phyloP scores from a whole-genome alignment of 129 eudicot species.

The Calendula officinalis region DNA sequence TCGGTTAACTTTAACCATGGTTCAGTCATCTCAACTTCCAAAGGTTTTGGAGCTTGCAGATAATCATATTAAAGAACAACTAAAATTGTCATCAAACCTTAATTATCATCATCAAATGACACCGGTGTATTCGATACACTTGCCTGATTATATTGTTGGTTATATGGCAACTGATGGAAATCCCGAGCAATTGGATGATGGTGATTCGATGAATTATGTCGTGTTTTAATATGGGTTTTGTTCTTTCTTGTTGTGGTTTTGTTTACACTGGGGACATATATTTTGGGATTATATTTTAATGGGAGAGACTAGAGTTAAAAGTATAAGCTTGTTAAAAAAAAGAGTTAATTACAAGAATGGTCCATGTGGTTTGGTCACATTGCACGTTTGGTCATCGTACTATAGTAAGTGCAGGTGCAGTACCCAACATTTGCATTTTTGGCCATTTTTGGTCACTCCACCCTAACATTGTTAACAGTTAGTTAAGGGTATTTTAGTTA shows the following conservation, averaged over 20 bases:
- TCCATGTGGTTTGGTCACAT: too few relatives aligned
- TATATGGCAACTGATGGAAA: constrained; percentile 18
- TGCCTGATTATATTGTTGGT: constrained; percentile 27
- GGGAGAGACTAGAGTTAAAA: not conserved
- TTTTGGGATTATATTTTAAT: constrained; percentile 5
- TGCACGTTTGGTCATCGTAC: too few relatives aligned
- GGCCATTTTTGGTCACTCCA: too few relatives aligned
- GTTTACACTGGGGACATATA: not conserved
- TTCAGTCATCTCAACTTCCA: constrained; percentile 47
- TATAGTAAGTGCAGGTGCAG: too few relatives aligned
- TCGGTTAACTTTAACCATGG: constrained; percentile 37
- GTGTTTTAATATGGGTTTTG: not conserved
- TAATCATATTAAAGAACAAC: constrained; percentile 7
- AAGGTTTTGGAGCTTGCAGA: constrained; percentile 16
- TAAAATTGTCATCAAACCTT: not conserved
- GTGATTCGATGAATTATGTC: not conserved
- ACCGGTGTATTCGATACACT: constrained; percentile 25
- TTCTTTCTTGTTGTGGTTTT: not conserved
- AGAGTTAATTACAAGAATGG: too few relatives aligned
- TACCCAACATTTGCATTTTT: too few relatives aligned
- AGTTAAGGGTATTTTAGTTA: too few relatives aligned
- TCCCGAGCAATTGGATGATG: not conserved
- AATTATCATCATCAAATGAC: constrained; percentile 8
- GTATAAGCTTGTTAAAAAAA: too few relatives aligned
- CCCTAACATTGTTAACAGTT: too few relatives aligned